Evolutionary conservation across 2,329 filamentous ascomycete genomes (phyloP), one percentile per base, ranked within the genome.

Genomic region (Aspergillus novofumigatus): DNA sequence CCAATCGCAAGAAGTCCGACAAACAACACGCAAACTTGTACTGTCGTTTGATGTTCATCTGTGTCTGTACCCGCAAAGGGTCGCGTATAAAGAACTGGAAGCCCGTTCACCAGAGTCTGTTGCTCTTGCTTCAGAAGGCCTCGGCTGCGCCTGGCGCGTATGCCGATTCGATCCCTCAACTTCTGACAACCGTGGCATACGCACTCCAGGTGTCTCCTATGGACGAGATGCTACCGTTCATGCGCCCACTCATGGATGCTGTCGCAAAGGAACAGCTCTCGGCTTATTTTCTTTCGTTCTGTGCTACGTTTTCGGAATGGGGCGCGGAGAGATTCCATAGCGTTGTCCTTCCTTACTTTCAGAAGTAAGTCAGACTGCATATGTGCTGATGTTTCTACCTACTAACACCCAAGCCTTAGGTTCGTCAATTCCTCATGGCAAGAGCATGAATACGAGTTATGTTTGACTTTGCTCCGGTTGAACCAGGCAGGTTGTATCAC

Each of bases 261-360:
- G 76, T 96, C 50, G 86, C 84, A 3, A 82, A 83, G 52, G 85
- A 88, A 48, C 81, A 82, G 1, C 81, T 92, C 66, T 84, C 87
- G 67, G 75, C 75, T 52, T 88, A 87, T 78, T 97, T 96, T 71
- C 82, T 97, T 47, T 83, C 86, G 0, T 96, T 97, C 72, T 97
- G 91, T 73, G 87, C 88, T 14, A 87, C 90, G 53, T 87, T 94
- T 64, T 87, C 90, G 0, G 83, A 91, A 54, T 79, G 95, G 38
- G 87, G 92, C 49, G 71, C 82, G 1, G 83, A 87, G 53, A 83
- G 90, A 42, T 99, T 97, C 69, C 83, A 86, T 54, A 87, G 85
- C 61, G 78, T 97, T n/a, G 82, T 96, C 32, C 80, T 92, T 7
- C 87, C 86, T 41, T 86, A 90, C 56, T 92, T 97, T 64, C 90